Percentiles rank a stretch among this genome's conserved stretches.
Evolutionary conservation across 306 rosid genomes (phyloP).

Genomic region (Hippophae gyantsensis): DNA sequence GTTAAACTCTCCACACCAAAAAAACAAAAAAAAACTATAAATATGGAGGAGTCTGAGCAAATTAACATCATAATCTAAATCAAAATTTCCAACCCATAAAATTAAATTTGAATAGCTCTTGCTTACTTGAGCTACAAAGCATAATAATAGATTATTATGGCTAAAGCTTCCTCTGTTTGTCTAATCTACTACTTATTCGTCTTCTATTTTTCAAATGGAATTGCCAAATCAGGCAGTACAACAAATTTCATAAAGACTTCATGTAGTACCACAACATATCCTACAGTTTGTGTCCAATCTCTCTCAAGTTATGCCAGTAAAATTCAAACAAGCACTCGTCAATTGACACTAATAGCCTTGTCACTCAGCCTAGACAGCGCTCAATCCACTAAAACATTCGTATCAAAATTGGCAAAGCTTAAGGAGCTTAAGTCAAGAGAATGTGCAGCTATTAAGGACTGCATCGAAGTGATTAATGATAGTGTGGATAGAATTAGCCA

Average conservation of each 20-base stretch:
- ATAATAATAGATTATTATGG: conserved; percentile 14
- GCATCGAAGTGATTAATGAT: conserved; percentile 33
- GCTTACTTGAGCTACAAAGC: conserved; percentile 6
- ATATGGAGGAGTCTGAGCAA: no score
- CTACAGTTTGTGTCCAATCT: conserved; percentile 26
- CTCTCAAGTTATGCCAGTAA: conserved; percentile 28
- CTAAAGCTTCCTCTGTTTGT: conserved; percentile 11
- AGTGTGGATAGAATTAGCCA: conserved; percentile 29
- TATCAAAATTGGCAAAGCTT: conserved; percentile 17
- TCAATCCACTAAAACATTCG: conserved; percentile 16
- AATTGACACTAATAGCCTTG: conserved; percentile 34
- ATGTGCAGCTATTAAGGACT: conserved; percentile 31
- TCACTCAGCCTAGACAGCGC: conserved; percentile 29
- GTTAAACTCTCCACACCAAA: no score
- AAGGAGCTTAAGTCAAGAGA: conserved; percentile 26
- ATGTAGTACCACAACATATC: conserved; percentile 4
- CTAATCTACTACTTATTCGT: conserved; percentile 10
- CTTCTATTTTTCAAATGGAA: neutral
- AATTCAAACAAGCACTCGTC: conserved; percentile 30
- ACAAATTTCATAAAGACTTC: conserved; percentile 7
- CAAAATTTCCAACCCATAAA: neutral
- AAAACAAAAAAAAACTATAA: no score
- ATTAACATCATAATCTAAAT: no score
- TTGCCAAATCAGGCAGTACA: conserved; percentile 2
- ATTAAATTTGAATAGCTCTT: conserved; percentile 15